phyloP scores from a whole-genome alignment of 140 eudicot genomes.

The Flaveria floridana region DNA sequence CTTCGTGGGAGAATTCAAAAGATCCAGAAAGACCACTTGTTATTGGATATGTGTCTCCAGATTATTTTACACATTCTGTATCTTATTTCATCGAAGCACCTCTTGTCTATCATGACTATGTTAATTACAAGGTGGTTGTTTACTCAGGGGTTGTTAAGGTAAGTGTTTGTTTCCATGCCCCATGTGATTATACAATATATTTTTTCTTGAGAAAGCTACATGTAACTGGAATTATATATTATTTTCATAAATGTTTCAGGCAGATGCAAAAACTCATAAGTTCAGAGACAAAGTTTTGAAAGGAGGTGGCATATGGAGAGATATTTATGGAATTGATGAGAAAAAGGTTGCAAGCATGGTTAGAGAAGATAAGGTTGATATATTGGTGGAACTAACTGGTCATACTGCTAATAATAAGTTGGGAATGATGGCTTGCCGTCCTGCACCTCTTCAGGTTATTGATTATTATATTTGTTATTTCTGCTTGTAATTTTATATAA shows the following conservation, averaged over 20 bases:
- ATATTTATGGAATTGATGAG: slow-evolving; percentile 93
- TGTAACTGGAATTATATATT: neutral
- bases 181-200: neutral
- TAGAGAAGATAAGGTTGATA: slow-evolving; percentile 93
- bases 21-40: slow-evolving; percentile 91
- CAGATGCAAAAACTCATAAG: slow-evolving; percentile 88
- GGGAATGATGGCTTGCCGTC: slow-evolving; percentile 98
- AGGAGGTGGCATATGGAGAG: slow-evolving; percentile 92
- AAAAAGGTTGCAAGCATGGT: slow-evolving; percentile 88
- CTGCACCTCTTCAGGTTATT: slow-evolving; percentile 89
- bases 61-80: slow-evolving; percentile 96
- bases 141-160: slow-evolving; percentile 99
- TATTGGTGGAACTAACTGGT: slow-evolving; percentile 97
- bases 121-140: slow-evolving; percentile 74
- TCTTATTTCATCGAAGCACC: slow-evolving; percentile 98
- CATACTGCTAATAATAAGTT: slow-evolving; percentile 96
- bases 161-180: slow-evolving; percentile 23
- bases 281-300: slow-evolving; percentile 82
- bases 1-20: slow-evolving; percentile 85
- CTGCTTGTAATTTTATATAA: neutral
- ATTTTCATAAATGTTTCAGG: slow-evolving; percentile 46
- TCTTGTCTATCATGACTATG: slow-evolving; percentile 69
- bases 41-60: slow-evolving; percentile 96
- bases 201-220: slow-evolving; percentile 14
- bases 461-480: neutral